Evolutionary conservation across 495 filamentous ascomycete species (phyloP).

Genomic region (Glonium stellatum): DNA sequence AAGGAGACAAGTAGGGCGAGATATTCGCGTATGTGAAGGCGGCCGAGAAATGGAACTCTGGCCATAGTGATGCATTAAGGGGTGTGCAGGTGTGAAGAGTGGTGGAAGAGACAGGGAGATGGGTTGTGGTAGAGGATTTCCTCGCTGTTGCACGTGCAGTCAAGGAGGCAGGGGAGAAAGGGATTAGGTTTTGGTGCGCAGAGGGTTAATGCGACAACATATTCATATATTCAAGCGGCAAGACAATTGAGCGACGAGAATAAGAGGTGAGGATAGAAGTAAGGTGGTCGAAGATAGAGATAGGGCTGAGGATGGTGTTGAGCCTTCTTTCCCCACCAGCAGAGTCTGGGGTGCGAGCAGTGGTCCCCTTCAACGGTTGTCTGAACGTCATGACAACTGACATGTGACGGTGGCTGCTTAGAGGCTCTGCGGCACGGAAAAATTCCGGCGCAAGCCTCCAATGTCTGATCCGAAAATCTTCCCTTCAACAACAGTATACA

Average conservation of each 20-base stretch:
- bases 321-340: background rate
- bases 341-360: no score
- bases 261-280: no score
- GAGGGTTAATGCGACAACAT: no score
- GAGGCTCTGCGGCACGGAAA: background rate
- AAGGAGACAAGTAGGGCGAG: conserved; percentile 76
- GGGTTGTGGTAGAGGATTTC: no score
- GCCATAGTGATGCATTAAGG: conserved; percentile 45
- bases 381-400: background rate
- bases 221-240: no score
- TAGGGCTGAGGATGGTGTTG: background rate
- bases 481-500: no score
- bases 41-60: conserved; percentile 74
- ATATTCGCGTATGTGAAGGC: conserved; percentile 80
- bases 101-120: background rate
- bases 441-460: background rate
- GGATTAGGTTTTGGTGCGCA: no score
- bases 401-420: background rate
- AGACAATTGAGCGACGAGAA: no score
- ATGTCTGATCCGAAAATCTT: background rate
- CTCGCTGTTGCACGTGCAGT: background rate
- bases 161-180: background rate
- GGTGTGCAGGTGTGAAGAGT: background rate
- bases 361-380: no score
- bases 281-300: no score